These are phyloP conservation scores for Citrullus mucosospermus DNA, from an alignment of 306 rosid genomes.

Conservation along the genomic window DNA sequence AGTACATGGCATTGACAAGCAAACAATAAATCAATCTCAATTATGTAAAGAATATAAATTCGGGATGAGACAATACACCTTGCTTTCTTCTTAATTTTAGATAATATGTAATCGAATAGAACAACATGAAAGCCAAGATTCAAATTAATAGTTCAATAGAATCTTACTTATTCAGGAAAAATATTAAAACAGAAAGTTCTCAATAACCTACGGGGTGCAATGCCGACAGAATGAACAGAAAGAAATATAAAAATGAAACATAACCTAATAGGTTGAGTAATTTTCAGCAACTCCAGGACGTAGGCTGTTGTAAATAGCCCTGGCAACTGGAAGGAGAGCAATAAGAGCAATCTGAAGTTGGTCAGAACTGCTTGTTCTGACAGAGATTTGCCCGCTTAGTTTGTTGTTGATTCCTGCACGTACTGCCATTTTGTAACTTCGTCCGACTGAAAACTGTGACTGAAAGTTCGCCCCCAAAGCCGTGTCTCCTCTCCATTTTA, in stretches of 20 bases:
- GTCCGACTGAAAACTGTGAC: conserved; percentile 80
- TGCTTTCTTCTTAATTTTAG: conserved; percentile 8
- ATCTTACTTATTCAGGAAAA: conserved; percentile 13
- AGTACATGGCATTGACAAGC: background rate
- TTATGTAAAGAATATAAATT: background rate
- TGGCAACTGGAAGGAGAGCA: conserved; percentile 62
- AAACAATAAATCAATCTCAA: background rate
- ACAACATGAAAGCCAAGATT: background rate
- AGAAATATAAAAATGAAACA: background rate
- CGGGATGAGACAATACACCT: conserved; percentile 3
- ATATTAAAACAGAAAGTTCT: conserved; percentile 1
- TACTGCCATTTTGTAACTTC: conserved; percentile 73
- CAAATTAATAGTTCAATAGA: conserved; percentile 3
- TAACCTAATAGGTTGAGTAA: conserved; percentile 61
- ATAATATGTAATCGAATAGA: background rate
- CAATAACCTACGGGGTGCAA: conserved; percentile 6
- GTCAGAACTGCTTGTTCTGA: conserved; percentile 92
- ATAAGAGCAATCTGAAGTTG: conserved; percentile 87
- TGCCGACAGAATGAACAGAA: conserved; percentile 4
- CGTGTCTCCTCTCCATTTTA: conserved; percentile 88
- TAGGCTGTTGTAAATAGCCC: conserved; percentile 51
- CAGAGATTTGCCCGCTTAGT: conserved; percentile 74
- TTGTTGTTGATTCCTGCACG: conserved; percentile 97
- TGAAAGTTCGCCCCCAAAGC: conserved; percentile 77
- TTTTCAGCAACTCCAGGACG: conserved; percentile 65